Evolutionary conservation across 331 rosid genomes (phyloP).

Genomic region (Malus hybrid): DNA sequence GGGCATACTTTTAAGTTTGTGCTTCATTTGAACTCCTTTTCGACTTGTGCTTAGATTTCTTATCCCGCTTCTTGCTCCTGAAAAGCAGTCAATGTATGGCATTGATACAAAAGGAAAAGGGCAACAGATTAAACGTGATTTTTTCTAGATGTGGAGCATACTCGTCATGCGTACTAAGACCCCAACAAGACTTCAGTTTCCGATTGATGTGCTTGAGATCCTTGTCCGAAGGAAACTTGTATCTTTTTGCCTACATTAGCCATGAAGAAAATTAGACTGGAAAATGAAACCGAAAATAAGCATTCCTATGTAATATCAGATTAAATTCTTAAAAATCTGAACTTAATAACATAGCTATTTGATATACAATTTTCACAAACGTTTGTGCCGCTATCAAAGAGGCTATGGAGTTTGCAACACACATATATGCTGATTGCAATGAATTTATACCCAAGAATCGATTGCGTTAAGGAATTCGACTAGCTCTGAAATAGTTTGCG

Average conservation of each 20-base stretch:
- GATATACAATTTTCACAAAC: constrained; percentile 8
- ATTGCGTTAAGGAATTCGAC: constrained; percentile 45
- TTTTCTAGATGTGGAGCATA: constrained; percentile 19
- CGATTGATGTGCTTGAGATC: constrained; percentile 87
- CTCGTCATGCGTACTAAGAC: constrained; percentile 84
- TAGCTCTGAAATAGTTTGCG: constrained; percentile 58
- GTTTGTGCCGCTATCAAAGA: constrained; percentile 5
- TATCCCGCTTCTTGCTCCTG: constrained; percentile 85
- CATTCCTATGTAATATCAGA: no score
- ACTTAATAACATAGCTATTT: no score
- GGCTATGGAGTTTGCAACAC: neutral
- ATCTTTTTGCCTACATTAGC: constrained; percentile 46
- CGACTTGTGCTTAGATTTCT: constrained; percentile 90
- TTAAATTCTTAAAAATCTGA: no score
- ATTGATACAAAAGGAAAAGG: neutral
- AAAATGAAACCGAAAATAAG: neutral
- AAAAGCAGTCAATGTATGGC: constrained; percentile 13
- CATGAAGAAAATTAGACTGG: constrained; percentile 18
- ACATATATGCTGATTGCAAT: neutral
- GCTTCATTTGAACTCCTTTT: constrained; percentile 58
- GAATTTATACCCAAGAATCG: constrained; percentile 61
- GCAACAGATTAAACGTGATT: neutral
- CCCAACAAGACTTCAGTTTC: constrained; percentile 90
- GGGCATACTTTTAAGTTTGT: constrained; percentile 25
- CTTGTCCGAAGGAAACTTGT: constrained; percentile 69